phyloP scores from a whole-genome alignment of 352 stramenopile genomes.

The Globisporangium yorkense region DNA sequence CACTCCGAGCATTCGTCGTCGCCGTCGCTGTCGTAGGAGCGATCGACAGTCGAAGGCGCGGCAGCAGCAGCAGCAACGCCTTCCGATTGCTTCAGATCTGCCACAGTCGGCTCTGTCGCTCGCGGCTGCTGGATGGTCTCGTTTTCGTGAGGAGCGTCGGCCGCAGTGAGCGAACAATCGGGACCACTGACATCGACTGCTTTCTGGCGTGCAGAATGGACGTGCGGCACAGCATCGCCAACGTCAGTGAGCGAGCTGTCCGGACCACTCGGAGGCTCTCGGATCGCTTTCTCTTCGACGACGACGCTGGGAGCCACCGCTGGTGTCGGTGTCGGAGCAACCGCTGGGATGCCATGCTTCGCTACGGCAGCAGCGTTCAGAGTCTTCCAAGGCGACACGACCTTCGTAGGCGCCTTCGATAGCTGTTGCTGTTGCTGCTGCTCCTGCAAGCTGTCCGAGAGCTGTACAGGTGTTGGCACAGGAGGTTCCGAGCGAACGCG shows the following conservation, averaged over 20 bases:
- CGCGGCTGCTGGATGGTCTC: not conserved
- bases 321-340: not conserved
- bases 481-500: not conserved
- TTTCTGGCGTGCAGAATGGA: too few species aligned
- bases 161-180: not conserved
- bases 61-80: too few species aligned
- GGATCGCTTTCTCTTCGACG: not conserved
- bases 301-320: not conserved
- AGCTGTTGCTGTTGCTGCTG: not conserved
- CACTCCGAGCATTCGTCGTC: conserved; percentile 17
- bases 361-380: not conserved
- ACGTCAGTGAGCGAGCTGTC: not conserved
- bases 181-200: not conserved
- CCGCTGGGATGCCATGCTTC: conserved; percentile 4
- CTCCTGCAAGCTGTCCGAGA: not conserved
- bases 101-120: not conserved
- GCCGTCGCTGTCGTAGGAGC: not conserved
- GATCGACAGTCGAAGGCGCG: not conserved
- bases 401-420: not conserved
- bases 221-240: too few species aligned
- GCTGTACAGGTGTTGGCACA: not conserved
- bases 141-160: not conserved
- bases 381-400: not conserved
- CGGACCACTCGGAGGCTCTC: not conserved
- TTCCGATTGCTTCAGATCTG: not conserved